Conservation (phyloP, 306 rosid species). For the Cucurbita pepo region DNA sequence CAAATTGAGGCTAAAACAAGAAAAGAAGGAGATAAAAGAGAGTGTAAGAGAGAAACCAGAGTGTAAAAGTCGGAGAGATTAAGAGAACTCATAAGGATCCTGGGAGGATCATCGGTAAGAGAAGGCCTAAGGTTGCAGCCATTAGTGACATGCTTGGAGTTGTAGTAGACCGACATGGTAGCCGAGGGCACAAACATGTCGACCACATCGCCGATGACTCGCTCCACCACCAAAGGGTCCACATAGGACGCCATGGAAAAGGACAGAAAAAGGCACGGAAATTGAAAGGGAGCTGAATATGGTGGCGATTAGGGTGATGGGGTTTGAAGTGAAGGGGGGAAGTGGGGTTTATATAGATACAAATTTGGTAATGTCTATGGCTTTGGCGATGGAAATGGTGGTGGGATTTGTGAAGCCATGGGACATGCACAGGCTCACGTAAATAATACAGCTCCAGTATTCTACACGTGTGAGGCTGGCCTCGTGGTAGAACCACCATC, state of each 20-base stretch:
- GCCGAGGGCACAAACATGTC: conserved; percentile 68
- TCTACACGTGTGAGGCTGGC: conserved; percentile 26
- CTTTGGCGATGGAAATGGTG: neutral
- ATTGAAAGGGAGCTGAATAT: neutral
- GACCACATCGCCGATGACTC: conserved; percentile 76
- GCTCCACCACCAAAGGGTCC: conserved; percentile 75
- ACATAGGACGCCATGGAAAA: conserved; percentile 42
- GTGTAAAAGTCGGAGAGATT: conserved; percentile 45
- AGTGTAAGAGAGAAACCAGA: conserved; percentile 19
- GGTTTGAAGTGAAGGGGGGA: neutral
- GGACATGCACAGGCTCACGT: conserved; percentile 34
- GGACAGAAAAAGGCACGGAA: neutral
- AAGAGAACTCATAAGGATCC: conserved; percentile 28
- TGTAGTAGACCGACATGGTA: conserved; percentile 53
- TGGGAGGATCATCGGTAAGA: conserved; percentile 40
- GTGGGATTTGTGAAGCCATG: conserved; percentile 5
- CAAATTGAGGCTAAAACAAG: no score
- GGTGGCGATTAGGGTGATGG: neutral
- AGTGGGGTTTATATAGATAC: conserved; percentile 19
- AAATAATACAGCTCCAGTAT: conserved; percentile 1
- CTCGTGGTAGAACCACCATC: conserved; percentile 11
- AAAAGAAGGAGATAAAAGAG: no score
- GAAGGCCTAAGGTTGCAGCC: conserved; percentile 86
- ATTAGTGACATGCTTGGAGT: conserved; percentile 59
- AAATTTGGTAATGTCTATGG: neutral